Evolutionary conservation across 495 filamentous ascomycete genomes (phyloP).

Genomic region (Hypoxylon cercidicola): DNA sequence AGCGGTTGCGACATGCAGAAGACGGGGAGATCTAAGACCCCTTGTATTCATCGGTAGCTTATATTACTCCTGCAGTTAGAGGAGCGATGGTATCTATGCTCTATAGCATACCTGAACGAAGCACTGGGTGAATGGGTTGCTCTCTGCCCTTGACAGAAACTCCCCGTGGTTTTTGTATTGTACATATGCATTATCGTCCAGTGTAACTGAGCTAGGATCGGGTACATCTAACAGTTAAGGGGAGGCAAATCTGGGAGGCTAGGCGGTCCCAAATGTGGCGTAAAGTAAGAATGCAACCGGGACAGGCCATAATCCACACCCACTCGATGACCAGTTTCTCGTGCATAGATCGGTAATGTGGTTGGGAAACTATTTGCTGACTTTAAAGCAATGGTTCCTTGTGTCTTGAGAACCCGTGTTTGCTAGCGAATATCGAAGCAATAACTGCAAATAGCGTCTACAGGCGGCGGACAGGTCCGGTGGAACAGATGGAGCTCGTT

Average conservation of each 20-base stretch:
- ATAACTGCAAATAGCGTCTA: too few species aligned
- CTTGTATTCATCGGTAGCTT: conserved; percentile 5
- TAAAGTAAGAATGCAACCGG: conserved; percentile 34
- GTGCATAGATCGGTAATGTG: conserved; percentile 1
- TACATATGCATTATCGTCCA: conserved; percentile 5
- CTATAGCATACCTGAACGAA: not conserved
- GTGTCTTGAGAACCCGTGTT: not conserved
- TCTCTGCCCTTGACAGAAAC: not conserved
- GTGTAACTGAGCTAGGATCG: conserved; percentile 22
- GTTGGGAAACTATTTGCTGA: not conserved
- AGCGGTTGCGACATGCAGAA: conserved; percentile 38
- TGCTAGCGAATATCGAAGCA: not conserved
- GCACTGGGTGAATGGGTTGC: not conserved
- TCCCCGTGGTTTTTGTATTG: conserved; percentile 6
- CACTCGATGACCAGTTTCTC: conserved; percentile 14
- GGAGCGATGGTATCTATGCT: not conserved
- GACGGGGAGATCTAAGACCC: not conserved
- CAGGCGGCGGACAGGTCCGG: not conserved
- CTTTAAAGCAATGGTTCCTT: not conserved
- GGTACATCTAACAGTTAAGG: conserved; percentile 27
- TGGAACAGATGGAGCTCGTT: not conserved
- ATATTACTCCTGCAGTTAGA: not conserved
- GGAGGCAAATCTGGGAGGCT: conserved; percentile 23
- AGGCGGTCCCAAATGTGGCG: conserved; percentile 37
- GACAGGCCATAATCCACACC: conserved; percentile 9